Evolutionary conservation across 352 stramenopile genomes (phyloP), one percentile per base, ranked within the genome.

Genomic region (Phytophthora multivora): DNA sequence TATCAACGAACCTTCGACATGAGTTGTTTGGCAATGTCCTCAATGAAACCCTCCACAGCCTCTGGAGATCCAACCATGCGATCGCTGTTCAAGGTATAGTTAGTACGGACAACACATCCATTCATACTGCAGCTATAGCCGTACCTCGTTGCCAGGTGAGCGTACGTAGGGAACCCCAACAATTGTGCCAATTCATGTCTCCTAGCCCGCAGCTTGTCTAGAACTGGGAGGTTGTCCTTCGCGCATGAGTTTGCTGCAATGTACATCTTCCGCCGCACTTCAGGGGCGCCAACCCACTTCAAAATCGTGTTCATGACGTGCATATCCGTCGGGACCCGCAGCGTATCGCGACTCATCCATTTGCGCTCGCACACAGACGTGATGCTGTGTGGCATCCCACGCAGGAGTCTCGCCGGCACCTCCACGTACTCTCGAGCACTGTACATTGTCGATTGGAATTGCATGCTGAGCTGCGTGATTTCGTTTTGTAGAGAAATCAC

Each of bases 221-320:
- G 69, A 35, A 90, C 73, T 19, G 71, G 25, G 11, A 92, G 50
- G 53, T 92, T 92, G 18, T 91, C 79, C 16, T 86, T 78, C 16
- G 91, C 83, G 41, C 83, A 89, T 5, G 92, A 90, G 51, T 97
- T 96, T 35, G 78, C 80, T 41, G 90, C 83, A 61, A 97, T 78
- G 65, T 97, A 98, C 67, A 98, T 95, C 40, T 97, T 81, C 35
- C 79, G 86, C n/a, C 95, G 82, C 3, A 98, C 70, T 21, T 78
- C 55, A 5, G 83, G 62, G 30, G 84, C 87, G 13, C 78, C 68
- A 13, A 96, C 84, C 84, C 95, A 98, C 40, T 95, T 94, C n/a
- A 97, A 71, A 41, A 98, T 80, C 7, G 89, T 96, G 64, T 97
- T 95, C 66, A 93, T 83, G 30, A 98, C 85, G 52, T 96, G 88